These are phyloP conservation scores for Acorus calamus DNA, from an alignment of 106 monocot species.

Conservation along the genomic window DNA sequence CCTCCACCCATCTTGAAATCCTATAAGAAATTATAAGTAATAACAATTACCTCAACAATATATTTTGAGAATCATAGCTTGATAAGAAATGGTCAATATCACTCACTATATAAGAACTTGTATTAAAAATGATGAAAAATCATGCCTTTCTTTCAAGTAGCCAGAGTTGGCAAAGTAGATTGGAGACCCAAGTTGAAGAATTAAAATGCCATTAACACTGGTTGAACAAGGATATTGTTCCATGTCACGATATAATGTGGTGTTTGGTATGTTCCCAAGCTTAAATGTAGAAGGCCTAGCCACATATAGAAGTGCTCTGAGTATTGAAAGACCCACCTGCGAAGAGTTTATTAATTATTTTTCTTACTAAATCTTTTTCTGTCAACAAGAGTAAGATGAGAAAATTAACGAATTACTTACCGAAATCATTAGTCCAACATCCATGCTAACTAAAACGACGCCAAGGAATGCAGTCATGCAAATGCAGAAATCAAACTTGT, in stretches of 20 bases:
- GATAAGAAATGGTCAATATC: too few species aligned
- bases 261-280: constrained; percentile 33
- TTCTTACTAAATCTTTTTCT: background rate
- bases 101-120: too few species aligned
- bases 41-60: too few species aligned
- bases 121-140: too few species aligned
- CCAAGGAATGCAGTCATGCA: constrained; percentile 76
- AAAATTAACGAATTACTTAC: constrained; percentile 22
- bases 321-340: constrained; percentile 55
- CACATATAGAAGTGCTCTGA: constrained; percentile 53
- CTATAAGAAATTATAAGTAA: constrained; percentile 4
- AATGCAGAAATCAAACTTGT: constrained; percentile 78
- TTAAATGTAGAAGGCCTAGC: constrained; percentile 70
- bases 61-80: too few species aligned
- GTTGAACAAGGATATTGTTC: constrained; percentile 46
- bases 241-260: constrained; percentile 35
- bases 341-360: background rate
- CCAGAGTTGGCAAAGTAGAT: constrained; percentile 47
- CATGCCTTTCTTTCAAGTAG: constrained; percentile 49
- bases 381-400: background rate
- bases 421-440: constrained; percentile 41
- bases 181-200: constrained; percentile 42
- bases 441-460: constrained; percentile 58
- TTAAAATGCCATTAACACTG: constrained; percentile 29
- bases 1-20: constrained; percentile 45